Evolutionary conservation across 495 filamentous ascomycete genomes (phyloP), one percentile per base, ranked within the genome.

Genomic region (Bathelium albidoporum): DNA sequence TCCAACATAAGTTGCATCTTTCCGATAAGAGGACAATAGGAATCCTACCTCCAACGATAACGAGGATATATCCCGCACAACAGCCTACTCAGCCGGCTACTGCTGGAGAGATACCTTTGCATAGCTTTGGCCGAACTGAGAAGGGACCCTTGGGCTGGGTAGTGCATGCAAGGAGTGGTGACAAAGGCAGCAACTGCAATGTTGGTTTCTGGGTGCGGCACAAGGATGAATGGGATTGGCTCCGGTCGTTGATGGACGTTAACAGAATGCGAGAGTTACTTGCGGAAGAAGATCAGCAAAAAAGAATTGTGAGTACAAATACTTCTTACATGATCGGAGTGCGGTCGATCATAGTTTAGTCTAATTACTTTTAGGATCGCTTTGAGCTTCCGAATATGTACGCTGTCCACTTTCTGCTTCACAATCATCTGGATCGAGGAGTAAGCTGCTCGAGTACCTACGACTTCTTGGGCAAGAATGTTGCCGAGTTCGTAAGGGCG

Each of bases 391-490:
- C 73, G 0, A 71, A 72, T 28, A 64, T 74, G 24, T 64, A 66
- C 43, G 76, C 74, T 0, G 81, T 84, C 31, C 82, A 84, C 68
- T 84, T 83, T 72, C 70, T 84, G 26, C 77, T 85, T 43, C 77
- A 79, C 58, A 80, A 83, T 60, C 64, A 80, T 31, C 68, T 86
- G 28, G 82, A 82, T 41, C 74, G 81, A 10, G 83, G 82, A 3
- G 81, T 83, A 1, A 77, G 73, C 18, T 78, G 76, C 44, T 80
- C 78, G 0, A 77, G 74, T 18, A 79, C 74, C 0, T 74, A 80
- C 34, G 82, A 85, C 61, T 77, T 80, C 52, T 66, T 85, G 61
- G 82, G 80, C 1, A 85, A 85, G 71, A 82, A 83, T 62, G 77
- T 83, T 24, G 81, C 79, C 32, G 81, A 84, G 69, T 83, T 72